These are phyloP conservation scores for Alternaria incomplexa DNA, from an alignment of 2,329 filamentous ascomycete species.

Conservation along the genomic window DNA sequence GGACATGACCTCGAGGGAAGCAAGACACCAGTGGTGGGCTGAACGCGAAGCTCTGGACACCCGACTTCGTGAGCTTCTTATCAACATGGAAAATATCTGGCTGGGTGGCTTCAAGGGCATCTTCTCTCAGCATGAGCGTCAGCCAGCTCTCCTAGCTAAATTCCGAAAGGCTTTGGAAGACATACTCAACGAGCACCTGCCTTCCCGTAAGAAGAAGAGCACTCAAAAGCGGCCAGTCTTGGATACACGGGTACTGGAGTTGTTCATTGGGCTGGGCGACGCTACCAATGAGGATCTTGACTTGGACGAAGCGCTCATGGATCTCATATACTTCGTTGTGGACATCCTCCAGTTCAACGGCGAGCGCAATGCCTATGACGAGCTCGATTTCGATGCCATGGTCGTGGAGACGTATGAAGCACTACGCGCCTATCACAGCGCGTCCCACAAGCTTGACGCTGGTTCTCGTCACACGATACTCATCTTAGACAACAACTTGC, in stretches of 20 bases:
- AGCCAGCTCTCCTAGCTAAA: conserved; percentile 69
- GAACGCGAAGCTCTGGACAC: conserved; percentile 81
- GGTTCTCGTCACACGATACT: conserved; percentile 75
- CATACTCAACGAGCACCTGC: conserved; percentile 82
- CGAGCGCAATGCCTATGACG: conserved; percentile 94
- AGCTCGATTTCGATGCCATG: conserved; percentile 94
- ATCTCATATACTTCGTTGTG: conserved; percentile 93
- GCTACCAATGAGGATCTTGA: conserved; percentile 71
- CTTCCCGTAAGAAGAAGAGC: conserved; percentile 73
- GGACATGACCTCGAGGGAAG: conserved; percentile 74
- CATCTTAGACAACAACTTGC: conserved; percentile 88
- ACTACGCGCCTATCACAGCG: conserved; percentile 75
- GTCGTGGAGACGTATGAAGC: conserved; percentile 87
- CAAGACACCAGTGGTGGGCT: conserved; percentile 87
- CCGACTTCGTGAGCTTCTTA: conserved; percentile 76
- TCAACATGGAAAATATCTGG: conserved; percentile 91
- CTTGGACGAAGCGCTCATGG: conserved; percentile 86
- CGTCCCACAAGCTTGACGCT: conserved; percentile 46
- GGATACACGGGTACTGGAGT: conserved; percentile 75
- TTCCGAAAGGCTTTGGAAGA: conserved; percentile 81
- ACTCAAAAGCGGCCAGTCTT: conserved; percentile 59
- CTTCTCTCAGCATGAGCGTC: conserved; percentile 75
- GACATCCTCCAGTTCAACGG: conserved; percentile 97
- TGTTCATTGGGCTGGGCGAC: conserved; percentile 86
- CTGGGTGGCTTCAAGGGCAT: conserved; percentile 93